Evolutionary conservation across 2,329 filamentous ascomycete genomes (phyloP), one percentile per base, ranked within the genome.

Genomic region (Paecilomyces niveus): DNA sequence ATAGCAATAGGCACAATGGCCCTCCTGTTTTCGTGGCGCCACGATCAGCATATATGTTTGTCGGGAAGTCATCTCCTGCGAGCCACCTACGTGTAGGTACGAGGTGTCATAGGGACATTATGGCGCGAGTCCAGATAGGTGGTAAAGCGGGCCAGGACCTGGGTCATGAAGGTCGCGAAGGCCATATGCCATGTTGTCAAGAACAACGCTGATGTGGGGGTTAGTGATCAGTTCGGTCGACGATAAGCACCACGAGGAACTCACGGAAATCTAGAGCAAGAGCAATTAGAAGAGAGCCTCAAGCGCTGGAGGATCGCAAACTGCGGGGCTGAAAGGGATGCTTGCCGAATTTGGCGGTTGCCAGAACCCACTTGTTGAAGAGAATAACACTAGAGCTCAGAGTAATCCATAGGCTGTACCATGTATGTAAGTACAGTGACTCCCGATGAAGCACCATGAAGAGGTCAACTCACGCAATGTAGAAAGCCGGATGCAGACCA

Each of bases 331-430:
- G 26, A 29, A 29, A 29, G 26, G 26, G 26, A 29, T 29, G 70
- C 87, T 81, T 83, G 90, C 88, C 84, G 81, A 97, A 97, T 63
- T 90, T 83, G 63, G 88, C 83, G 39, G 88, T 92, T 70, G 92
- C 87, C 62, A 97, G 84, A 70, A 99, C 91, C 86, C 90, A 96
- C 85, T 99, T 99, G 87, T 99, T 97, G 88, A 97, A 97, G 62
- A 99, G 82, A 74, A 99, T 99, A 72, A 97, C 92, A 68, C 89
- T 90, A 51, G 92, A 96, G 71, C 90, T 96, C 74, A 97, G 83
- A 60, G 87, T 81, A 72, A 99, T 97, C 94, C 94, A 99, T 67
- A 87, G 82, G 68, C 92, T 96, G 75, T 24, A 6, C 21, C 29
- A 22, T 22, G 26, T 9, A 50, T 29, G 53, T 71, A 57, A 70